A percentile compares a stretch with the other conserved stretches of the same genome.
Conservation (phyloP, 768 basidiomycete genomes). For the Panaeolus papilionaceus region DNA sequence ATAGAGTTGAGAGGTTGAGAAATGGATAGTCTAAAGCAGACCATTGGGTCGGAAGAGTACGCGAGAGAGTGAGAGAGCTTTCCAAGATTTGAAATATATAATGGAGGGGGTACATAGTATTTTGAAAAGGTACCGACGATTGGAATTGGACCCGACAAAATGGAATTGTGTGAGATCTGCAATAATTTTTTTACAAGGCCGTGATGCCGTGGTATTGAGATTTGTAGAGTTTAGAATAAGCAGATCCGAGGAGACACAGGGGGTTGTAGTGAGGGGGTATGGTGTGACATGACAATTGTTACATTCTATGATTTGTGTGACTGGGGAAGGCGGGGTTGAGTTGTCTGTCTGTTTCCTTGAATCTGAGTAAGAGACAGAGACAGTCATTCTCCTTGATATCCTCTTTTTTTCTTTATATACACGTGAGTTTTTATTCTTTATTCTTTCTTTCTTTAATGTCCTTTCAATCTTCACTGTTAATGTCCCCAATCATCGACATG, state of each 20-base stretch:
- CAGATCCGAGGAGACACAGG: constrained; percentile 10
- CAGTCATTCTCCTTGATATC: not conserved
- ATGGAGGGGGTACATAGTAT: not conserved
- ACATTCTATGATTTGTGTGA: not conserved
- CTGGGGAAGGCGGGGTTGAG: constrained; percentile 12
- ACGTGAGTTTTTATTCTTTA: constrained; percentile 29
- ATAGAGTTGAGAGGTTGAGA: not conserved
- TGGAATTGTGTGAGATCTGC: not conserved
- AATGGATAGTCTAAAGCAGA: not conserved
- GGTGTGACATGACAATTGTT: not conserved
- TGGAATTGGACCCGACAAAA: not conserved
- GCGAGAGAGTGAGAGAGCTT: not conserved
- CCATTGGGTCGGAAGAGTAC: not conserved
- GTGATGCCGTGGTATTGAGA: no score
- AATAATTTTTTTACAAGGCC: no score
- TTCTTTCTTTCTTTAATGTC: constrained; percentile 26
- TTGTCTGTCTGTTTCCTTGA: not conserved
- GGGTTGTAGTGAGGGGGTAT: not conserved
- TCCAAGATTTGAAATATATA: not conserved
- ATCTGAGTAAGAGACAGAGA: no score
- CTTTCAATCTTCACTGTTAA: constrained; percentile 18
- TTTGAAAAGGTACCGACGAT: not conserved
- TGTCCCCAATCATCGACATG: constrained; percentile 31
- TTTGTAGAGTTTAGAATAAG: not conserved
- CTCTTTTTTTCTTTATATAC: constrained; percentile 19